Base-by-base conservation (phyloP, 495 filamentous ascomycete genomes). In the Schizothecium vesticola region DNA sequence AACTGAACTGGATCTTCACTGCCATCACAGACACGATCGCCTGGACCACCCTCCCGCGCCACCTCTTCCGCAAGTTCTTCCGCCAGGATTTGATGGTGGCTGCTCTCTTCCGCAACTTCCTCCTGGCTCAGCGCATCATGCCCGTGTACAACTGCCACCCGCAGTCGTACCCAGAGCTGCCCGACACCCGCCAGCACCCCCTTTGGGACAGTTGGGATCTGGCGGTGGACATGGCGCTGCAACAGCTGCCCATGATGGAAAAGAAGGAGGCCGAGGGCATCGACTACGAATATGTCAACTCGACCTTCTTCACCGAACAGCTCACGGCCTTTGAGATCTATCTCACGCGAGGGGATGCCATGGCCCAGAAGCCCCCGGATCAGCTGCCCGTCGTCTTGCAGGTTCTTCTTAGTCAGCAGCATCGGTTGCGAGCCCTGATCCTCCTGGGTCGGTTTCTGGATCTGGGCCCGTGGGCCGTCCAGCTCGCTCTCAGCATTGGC, bases 1-100 rank as follows among this genome's bases (percentile, higher is more conserved):
- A 99, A 79, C 80, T 99, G 4, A 98, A 98, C 76, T 99, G 95
- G 95, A 99, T 99, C 24, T 97, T 99, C 72, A 99, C 95, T 2
- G 95, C 95, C 16, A 97, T 99, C 67, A 99, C 95, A 2, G 95
- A 99, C 76, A 98, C 95, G 1, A 99, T 99, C 74, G 95, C 95
- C 8, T 99, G 95, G 95, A 98, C 97, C 60, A 92, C 90, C 4
- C 80, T 99, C 12, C 91, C 93, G 10, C 89, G 93, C 3, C 86
- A 92, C 19, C 80, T 97, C 21, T 99, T 99, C 79, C 94, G 96
- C 80, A 96, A 96, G 73, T 91, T 97, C 62, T 99, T 98, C 76
- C 83, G 95, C 11, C 95, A 99, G 74, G 95, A 99, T 76, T 83
- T 99, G n/a, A 98, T 99, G 95, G 95, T 98, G 29, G 95, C 95